Percentiles rank a stretch among this genome's conserved stretches.
Evolutionary conservation across 345 rosid genomes (phyloP).

Genomic region (Durio zibethinus): DNA sequence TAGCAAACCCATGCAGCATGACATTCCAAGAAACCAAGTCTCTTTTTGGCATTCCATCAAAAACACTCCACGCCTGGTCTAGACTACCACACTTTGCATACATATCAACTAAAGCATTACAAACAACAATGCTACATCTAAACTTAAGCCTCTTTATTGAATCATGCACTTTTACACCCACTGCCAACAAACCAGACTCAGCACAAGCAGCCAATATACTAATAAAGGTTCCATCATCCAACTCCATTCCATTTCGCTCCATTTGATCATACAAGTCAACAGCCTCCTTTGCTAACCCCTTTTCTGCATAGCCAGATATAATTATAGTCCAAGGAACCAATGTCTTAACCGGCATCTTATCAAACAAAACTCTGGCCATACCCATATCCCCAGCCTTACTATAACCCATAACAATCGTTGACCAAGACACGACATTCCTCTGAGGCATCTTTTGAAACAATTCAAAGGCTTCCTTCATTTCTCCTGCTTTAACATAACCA

Average conservation of each 20-base stretch:
- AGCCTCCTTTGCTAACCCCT: slow-evolving; percentile 64
- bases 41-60: slow-evolving; percentile 49
- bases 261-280: slow-evolving; percentile 47
- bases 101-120: slow-evolving; percentile 83
- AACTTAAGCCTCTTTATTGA: slow-evolving; percentile 43
- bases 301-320: slow-evolving; percentile 72
- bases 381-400: slow-evolving; percentile 75
- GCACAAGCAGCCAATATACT: slow-evolving; percentile 80
- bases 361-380: slow-evolving; percentile 75
- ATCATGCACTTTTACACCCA: slow-evolving; percentile 63
- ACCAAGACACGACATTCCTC: slow-evolving; percentile 85
- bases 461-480: slow-evolving; percentile 60
- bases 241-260: slow-evolving; percentile 46
- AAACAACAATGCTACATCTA: slow-evolving; percentile 41
- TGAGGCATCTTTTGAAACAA: slow-evolving; percentile 67
- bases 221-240: slow-evolving; percentile 60
- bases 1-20: slow-evolving; percentile 78
- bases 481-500: slow-evolving; percentile 70
- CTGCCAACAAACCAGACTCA: slow-evolving; percentile 68
- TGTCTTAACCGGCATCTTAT: slow-evolving; percentile 71
- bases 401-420: slow-evolving; percentile 71
- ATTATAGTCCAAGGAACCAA: slow-evolving; percentile 82
- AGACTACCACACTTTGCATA: slow-evolving; percentile 73
- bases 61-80: slow-evolving; percentile 56
- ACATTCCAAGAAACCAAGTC: slow-evolving; percentile 85